Percentiles rank a stretch among this genome's conserved stretches.
Conservation (phyloP, 306 rosid genomes). For the Sicyos baderoa region DNA sequence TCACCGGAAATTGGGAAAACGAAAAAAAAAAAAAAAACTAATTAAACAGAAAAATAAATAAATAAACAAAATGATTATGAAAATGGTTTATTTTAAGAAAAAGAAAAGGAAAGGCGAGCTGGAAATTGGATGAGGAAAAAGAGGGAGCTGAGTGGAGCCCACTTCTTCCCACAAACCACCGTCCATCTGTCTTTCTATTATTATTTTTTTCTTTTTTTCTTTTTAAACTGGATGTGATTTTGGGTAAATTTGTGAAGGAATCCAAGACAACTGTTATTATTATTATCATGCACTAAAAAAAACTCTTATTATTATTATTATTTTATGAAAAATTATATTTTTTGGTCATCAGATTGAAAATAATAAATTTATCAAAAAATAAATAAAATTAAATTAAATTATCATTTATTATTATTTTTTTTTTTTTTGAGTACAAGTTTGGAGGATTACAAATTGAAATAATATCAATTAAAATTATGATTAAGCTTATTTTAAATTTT, state of each 20-base stretch:
- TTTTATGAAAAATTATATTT: no score
- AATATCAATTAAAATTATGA: no score
- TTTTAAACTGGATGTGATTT: not conserved
- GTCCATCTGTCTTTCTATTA: not conserved
- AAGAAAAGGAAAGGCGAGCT: conserved; percentile 12
- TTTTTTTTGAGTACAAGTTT: no score
- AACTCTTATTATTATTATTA: no score
- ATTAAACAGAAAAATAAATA: not conserved
- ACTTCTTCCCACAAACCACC: conserved; percentile 7
- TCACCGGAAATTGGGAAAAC: conserved; percentile 16
- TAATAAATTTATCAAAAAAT: no score
- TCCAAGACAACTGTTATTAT: not conserved
- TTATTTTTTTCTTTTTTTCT: no score
- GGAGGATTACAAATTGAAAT: no score
- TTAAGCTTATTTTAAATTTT: no score
- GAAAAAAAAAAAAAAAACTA: not conserved
- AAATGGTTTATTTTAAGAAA: not conserved
- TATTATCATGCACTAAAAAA: no score
- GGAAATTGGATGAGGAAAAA: conserved; percentile 23
- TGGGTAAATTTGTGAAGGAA: not conserved
- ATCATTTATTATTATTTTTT: no score
- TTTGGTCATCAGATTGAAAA: no score
- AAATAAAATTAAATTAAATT: no score
- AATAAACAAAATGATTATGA: not conserved
- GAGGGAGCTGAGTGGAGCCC: conserved; percentile 17